These are phyloP conservation scores for Cladorrhinum samala DNA, from an alignment of 495 filamentous ascomycete species.

Conservation along the genomic window DNA sequence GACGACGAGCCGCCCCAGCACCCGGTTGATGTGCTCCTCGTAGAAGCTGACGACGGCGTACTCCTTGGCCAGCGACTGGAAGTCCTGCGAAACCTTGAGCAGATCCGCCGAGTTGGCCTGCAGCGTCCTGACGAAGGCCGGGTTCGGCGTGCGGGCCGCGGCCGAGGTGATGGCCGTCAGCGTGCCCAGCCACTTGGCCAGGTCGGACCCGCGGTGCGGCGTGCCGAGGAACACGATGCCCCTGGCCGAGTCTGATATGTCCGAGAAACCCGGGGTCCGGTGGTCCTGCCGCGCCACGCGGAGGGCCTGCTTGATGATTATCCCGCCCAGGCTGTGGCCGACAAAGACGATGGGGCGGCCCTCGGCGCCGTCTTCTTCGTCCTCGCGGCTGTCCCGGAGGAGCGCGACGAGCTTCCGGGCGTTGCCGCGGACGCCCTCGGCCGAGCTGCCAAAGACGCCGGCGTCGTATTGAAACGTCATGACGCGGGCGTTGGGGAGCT, in stretches of 20 bases:
- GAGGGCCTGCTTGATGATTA: conserved; percentile 32
- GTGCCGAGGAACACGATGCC: conserved; percentile 22
- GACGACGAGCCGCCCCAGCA: conserved; percentile 7
- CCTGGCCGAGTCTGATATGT: conserved; percentile 4
- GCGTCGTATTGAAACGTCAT: conserved; percentile 44
- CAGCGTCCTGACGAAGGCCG: conserved; percentile 2
- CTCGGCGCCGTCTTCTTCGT: not conserved
- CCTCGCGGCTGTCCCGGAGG: not conserved
- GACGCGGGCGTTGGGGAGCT: conserved; percentile 39
- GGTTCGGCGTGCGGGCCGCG: not conserved
- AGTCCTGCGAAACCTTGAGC: conserved; percentile 12
- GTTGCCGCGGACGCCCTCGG: conserved; percentile 46
- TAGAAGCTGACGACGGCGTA: conserved; percentile 19
- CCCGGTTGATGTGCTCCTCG: conserved; percentile 4
- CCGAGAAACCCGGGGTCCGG: not conserved
- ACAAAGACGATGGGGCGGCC: conserved; percentile 46
- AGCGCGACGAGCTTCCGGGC: not conserved
- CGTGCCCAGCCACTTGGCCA: conserved; percentile 9
- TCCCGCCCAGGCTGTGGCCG: conserved; percentile 34
- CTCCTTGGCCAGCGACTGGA: conserved; percentile 1
- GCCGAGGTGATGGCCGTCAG: conserved; percentile 4
- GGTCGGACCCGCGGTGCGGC: conserved; percentile 19
- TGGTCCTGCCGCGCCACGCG: not conserved
- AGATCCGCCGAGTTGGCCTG: conserved; percentile 6
- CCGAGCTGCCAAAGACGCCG: conserved; percentile 36